Percentiles rank a stretch among this genome's conserved stretches.
These are phyloP conservation scores for Kwoniella shandongensis DNA, from an alignment of 768 basidiomycete genomes.

Conservation along the genomic window DNA sequence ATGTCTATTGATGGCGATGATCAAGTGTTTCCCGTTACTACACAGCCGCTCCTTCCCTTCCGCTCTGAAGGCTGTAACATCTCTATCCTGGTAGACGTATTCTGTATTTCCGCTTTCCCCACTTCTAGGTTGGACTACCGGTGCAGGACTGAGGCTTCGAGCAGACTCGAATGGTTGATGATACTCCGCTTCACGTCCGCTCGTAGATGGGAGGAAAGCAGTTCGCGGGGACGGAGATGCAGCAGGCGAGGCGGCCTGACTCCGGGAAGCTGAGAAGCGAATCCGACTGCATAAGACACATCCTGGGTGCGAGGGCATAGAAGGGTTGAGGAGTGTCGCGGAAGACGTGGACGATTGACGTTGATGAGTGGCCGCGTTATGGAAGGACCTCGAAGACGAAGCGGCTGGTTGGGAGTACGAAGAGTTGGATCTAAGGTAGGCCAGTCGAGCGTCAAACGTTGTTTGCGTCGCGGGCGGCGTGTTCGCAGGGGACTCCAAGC, in stretches of 20 bases:
- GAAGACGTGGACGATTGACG: neutral
- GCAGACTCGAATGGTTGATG: neutral
- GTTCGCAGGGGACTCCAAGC: neutral
- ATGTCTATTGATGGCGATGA: conserved; percentile 41
- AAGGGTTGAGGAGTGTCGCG: neutral
- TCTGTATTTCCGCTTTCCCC: conserved; percentile 16
- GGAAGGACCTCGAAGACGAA: neutral
- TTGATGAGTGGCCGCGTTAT: neutral
- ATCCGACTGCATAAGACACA: conserved; percentile 1
- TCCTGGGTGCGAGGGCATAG: neutral
- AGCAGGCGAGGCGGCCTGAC: neutral
- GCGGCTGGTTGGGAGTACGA: neutral
- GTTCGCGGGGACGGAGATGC: neutral
- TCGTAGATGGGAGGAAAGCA: neutral
- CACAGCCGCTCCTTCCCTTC: conserved; percentile 37
- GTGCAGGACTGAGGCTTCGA: neutral
- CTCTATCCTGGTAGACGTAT: conserved; percentile 32
- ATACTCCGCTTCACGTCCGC: neutral
- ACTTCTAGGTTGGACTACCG: neutral
- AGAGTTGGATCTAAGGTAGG: neutral
- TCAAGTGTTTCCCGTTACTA: conserved; percentile 35
- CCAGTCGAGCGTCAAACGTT: neutral
- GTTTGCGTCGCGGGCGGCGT: neutral
- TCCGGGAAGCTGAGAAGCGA: neutral
- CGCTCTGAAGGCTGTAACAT: conserved; percentile 36